Percentiles rank a stretch among this genome's conserved stretches.
Evolutionary conservation across 345 rosid genomes (phyloP).

Genomic region (Rhodamnia rubescens): DNA sequence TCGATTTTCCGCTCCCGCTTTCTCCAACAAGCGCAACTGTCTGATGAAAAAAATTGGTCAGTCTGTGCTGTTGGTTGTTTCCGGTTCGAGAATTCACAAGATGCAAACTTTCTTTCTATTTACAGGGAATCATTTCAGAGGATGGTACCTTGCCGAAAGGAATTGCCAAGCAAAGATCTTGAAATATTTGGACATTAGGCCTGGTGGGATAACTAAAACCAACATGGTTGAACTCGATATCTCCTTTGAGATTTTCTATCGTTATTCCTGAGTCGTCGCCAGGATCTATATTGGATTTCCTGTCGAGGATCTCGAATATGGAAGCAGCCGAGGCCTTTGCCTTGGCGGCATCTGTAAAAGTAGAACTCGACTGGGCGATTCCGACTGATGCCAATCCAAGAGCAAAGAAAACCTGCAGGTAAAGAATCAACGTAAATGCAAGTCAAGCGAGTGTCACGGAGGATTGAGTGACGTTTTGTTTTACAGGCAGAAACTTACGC

Average conservation of each 20-base stretch:
- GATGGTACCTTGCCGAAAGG: conserved; percentile 48
- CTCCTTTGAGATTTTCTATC: conserved; percentile 40
- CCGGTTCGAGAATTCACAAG: background rate
- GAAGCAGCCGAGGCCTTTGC: conserved; percentile 59
- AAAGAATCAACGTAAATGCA: background rate
- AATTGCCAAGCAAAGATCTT: conserved; percentile 46
- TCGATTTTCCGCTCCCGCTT: conserved; percentile 74
- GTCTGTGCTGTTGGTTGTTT: background rate
- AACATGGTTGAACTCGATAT: conserved; percentile 44
- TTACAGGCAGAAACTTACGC: conserved; percentile 10
- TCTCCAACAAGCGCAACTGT: conserved; percentile 73
- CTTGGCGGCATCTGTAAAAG: conserved; percentile 41
- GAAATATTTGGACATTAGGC: conserved; percentile 54
- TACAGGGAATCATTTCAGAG: background rate
- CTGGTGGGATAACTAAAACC: conserved; percentile 62
- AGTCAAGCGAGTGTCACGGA: background rate
- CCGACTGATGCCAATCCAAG: conserved; percentile 42
- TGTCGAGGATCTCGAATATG: conserved; percentile 47
- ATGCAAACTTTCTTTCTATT: background rate
- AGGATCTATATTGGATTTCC: conserved; percentile 48
- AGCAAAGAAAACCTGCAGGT: conserved; percentile 55
- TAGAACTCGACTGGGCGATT: conserved; percentile 48
- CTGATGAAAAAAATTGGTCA: conserved; percentile 12
- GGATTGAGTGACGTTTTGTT: background rate
- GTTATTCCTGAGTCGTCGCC: conserved; percentile 40